Evolutionary conservation across 179 eudicot species (phyloP).

Genomic region (Gypsophila paniculata): DNA sequence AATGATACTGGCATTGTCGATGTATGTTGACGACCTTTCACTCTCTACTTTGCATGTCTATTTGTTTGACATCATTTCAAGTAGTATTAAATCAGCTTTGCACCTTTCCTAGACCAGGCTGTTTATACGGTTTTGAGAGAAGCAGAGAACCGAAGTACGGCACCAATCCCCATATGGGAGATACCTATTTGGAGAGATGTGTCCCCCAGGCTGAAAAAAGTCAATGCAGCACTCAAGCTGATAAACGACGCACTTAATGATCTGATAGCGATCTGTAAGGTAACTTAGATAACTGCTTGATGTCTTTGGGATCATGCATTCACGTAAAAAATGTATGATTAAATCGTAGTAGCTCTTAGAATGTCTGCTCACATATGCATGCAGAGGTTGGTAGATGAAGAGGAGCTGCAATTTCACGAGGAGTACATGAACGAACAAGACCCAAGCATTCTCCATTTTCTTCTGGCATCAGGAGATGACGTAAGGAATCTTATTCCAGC

Average conservation of each 20-base stretch:
- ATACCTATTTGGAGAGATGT: slow-evolving; percentile 97
- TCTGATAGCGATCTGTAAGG: slow-evolving; percentile 92
- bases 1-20: slow-evolving; percentile 91
- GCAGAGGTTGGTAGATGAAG: slow-evolving; percentile 95
- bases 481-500: slow-evolving; percentile 36
- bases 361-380: slow-evolving; percentile 19
- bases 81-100: slow-evolving; percentile 13
- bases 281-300: slow-evolving; percentile 57
- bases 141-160: slow-evolving; percentile 85
- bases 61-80: slow-evolving; percentile 13
- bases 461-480: slow-evolving; percentile 96
- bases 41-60: neutral
- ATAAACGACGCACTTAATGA: slow-evolving; percentile 73
- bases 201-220: slow-evolving; percentile 79
- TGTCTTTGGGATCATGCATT: neutral
- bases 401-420: slow-evolving; percentile 87
- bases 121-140: slow-evolving; percentile 89
- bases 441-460: slow-evolving; percentile 97
- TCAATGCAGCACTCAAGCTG: slow-evolving; percentile 78
- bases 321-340: neutral
- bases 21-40: slow-evolving; percentile 40
- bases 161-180: slow-evolving; percentile 98
- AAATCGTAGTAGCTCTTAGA: neutral
- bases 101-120: slow-evolving; percentile 58
- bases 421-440: slow-evolving; percentile 96